phyloP scores from a whole-genome alignment of 768 basidiomycete genomes.

The Pleurotus eryngii region DNA sequence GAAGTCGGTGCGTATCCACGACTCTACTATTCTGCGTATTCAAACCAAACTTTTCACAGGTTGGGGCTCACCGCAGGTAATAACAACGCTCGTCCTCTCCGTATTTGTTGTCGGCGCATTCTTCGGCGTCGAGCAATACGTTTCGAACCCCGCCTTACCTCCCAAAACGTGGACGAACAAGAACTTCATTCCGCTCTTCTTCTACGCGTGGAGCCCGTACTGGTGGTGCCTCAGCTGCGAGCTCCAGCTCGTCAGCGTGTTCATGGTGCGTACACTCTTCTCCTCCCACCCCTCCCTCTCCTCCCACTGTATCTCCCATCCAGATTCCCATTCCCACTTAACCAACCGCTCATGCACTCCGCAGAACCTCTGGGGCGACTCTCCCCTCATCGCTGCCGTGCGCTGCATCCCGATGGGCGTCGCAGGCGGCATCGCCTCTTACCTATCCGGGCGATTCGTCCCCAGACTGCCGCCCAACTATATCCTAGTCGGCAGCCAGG shows the following conservation, averaged over 20 bases:
- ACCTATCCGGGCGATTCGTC: slow-evolving; percentile 6
- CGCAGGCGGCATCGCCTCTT: slow-evolving; percentile 4
- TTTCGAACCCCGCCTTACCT: slow-evolving; percentile 19
- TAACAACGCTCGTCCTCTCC: slow-evolving; percentile 41
- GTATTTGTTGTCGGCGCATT: slow-evolving; percentile 34
- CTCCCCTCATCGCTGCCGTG: slow-evolving; percentile 26
- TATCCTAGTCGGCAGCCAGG: slow-evolving; percentile 37
- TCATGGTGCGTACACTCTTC: slow-evolving; percentile 14
- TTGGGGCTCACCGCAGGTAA: slow-evolving; percentile 40
- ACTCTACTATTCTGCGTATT: too few species aligned
- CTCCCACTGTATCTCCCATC: not conserved
- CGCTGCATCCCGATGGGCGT: slow-evolving; percentile 22
- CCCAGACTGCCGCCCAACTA: slow-evolving; percentile 1
- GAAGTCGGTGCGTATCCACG: slow-evolving; percentile 15
- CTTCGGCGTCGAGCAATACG: slow-evolving; percentile 41
- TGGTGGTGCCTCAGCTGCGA: slow-evolving; percentile 30
- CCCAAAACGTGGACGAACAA: slow-evolving; percentile 34
- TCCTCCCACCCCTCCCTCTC: not conserved
- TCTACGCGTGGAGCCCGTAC: slow-evolving; percentile 17
- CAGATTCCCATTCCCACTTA: not conserved
- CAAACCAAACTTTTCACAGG: too few species aligned
- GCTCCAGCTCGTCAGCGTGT: slow-evolving; percentile 20
- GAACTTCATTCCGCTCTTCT: slow-evolving; percentile 38
- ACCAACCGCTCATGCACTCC: slow-evolving; percentile 13
- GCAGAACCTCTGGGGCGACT: slow-evolving; percentile 29